Evolutionary conservation across 2,329 filamentous ascomycete genomes (phyloP), one percentile per base, ranked within the genome.

Genomic region (Alternaria ventricosa): DNA sequence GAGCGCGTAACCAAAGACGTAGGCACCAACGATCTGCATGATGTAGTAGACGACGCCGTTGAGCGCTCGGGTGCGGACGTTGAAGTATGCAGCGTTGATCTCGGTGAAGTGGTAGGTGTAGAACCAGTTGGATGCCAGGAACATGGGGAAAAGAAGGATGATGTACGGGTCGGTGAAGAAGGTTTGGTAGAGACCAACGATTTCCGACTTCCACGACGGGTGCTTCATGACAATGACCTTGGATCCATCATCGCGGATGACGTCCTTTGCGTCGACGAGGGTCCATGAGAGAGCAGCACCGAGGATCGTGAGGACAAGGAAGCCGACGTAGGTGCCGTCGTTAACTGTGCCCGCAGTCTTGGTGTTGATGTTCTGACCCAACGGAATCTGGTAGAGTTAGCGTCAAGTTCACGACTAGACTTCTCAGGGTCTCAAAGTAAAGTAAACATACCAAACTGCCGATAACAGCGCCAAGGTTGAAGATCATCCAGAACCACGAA

Each of bases 401-500:
- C 55, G 46, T 51, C 44, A 41, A 28, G 9, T 54, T 15, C 45
- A 51, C 18, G 36, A 25, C 6, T 18, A n/a, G 49, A 23, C 8
- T 25, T 23, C n/a, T 33, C 18, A 36, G 49, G 51, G 59, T 82
- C 51, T 64, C 62, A 58, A 63, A 28, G 27, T 22, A 53, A 47
- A 27, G 60, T n/a, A 43, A 60, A 78, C 85, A 78, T 80, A 88
- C 87, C 83, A 89, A 77, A 74, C 90, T 89, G 66, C 94, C 94
- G 79, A 97, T 93, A 65, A 97, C 94, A 73, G 90, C 94, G 71
- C 94, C 94, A 63, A 94, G 81, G 81, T 97, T 97, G 86, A 97
- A 97, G 75, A 97, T 96, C 79, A 94, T 89, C 94, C 94, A 97
- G 82, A 97, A 97, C 83, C 89, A 90, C 64, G 92, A 92, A 78